These are phyloP conservation scores for Galeopsis tetrahit DNA, from an alignment of 257 asterid species.

Conservation along the genomic window DNA sequence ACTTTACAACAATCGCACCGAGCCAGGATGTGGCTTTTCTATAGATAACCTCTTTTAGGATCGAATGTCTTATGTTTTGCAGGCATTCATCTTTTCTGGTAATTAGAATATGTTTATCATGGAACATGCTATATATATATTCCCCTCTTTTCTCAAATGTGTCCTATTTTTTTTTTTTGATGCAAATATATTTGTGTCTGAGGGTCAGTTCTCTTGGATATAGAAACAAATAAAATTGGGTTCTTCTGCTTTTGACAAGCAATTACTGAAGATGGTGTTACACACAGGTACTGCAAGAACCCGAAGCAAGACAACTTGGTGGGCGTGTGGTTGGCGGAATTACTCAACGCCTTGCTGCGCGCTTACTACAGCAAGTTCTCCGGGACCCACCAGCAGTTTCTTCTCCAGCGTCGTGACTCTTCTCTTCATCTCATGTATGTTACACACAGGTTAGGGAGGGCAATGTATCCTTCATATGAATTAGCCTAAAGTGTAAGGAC, in stretches of 20 bases:
- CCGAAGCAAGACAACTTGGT: constrained; percentile 83
- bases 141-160: too few species aligned
- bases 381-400: constrained; percentile 65
- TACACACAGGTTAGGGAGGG: constrained; percentile 27
- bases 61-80: neutral
- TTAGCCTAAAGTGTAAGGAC: neutral
- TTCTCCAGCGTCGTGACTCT: constrained; percentile 38
- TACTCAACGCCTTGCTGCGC: constrained; percentile 94
- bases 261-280: constrained; percentile 7
- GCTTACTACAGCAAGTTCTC: constrained; percentile 93
- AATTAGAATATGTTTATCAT: constrained; percentile 3
- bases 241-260: constrained; percentile 3
- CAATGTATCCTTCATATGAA: neutral
- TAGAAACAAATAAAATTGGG: neutral
- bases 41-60: neutral
- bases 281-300: constrained; percentile 89
- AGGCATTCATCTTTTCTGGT: constrained; percentile 7
- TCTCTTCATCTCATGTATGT: constrained; percentile 24
- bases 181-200: neutral
- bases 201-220: too few species aligned
- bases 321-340: constrained; percentile 97
- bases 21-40: too few species aligned
- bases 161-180: neutral
- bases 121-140: neutral
- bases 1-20: neutral